Base-by-base conservation (phyloP, 345 rosid genomes). In the Durio zibethinus region DNA sequence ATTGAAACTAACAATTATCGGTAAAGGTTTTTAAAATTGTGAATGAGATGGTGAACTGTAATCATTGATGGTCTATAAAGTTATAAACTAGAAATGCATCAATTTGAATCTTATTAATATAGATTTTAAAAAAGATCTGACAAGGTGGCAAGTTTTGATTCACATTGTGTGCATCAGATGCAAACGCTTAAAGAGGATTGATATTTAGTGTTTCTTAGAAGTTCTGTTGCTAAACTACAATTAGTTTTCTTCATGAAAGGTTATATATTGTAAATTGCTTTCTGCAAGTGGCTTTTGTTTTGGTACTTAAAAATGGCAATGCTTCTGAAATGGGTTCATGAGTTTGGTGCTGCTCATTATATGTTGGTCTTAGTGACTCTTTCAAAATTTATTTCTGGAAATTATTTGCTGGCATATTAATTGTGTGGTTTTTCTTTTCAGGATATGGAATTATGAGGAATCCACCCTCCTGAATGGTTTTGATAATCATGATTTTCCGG, bases 391-490 rank as follows among this genome's bases (percentile, higher is more conserved):
- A 62, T 76, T 31, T 45, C 18, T 80, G 36, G 54, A 45, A 71
- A 48, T 25, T 52, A 40, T 62, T 68, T 60, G 74, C 70, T 57
- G 75, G 56, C 53, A 40, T 80, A 61, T 75, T 78, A 80, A 87
- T 74, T 64, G 20, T 76, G 77, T 74, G 43, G 63, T 75, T 27
- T 77, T 57, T 82, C 54, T 81, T 38, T 83, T 71, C 85, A 97
- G 99, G 91, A 87, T 97, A 69, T 92, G 99, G 98, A 90, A 94
- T 81, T 92, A 90, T 77, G 86, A 90, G 61, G 91, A 86, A 73
- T 81, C 78, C 53, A 45, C 86, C 10, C 86, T 82, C 73, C 90
- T 92, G 70, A 97, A 94, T 80, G 85, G 90, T 81, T 97, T 97
- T 85, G 94, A 92, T 84, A 94, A 97, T 83, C 98, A 97, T 61